Conservation (phyloP, 192 early-diverging fungal genomes). For the Linnemannia zychae region DNA sequence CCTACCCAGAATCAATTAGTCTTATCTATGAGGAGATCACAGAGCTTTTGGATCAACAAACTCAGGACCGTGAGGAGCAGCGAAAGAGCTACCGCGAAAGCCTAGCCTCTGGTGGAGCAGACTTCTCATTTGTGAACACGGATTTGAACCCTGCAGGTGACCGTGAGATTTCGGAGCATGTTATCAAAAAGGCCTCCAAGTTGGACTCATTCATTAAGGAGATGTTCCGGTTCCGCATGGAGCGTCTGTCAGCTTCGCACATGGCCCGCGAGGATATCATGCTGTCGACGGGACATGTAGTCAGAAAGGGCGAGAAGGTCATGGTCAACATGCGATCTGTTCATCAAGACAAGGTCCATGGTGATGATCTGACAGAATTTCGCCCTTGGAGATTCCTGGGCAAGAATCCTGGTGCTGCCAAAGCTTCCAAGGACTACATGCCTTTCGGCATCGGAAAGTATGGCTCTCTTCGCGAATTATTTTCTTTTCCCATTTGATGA, state of each 20-base stretch:
- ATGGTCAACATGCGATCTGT: conserved; percentile 45
- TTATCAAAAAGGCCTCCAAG: conserved; percentile 44
- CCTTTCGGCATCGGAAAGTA: conserved; percentile 60
- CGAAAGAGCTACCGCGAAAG: not conserved
- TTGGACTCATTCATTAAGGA: conserved; percentile 55
- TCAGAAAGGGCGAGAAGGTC: conserved; percentile 40
- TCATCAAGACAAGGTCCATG: conserved; percentile 24
- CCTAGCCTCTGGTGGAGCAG: not conserved
- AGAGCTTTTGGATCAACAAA: conserved; percentile 19
- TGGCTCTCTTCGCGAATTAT: not conserved
- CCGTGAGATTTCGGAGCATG: conserved; percentile 11
- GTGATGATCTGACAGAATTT: conserved; percentile 40
- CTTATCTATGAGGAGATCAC: conserved; percentile 41
- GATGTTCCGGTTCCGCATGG: conserved; percentile 31
- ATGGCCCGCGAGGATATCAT: conserved; percentile 21
- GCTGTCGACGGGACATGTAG: conserved; percentile 51
- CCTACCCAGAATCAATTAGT: conserved; percentile 25
- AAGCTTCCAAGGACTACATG: conserved; percentile 48
- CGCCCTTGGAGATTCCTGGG: conserved; percentile 54
- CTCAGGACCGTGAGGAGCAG: conserved; percentile 14
- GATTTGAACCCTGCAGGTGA: conserved; percentile 20
- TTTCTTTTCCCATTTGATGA: not conserved
- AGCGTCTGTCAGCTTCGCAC: conserved; percentile 33
- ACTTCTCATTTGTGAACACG: not conserved
- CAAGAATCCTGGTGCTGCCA: conserved; percentile 38